Base-by-base conservation (phyloP, 2,329 filamentous ascomycete species). In the Rachicladosporium sp. region DNA sequence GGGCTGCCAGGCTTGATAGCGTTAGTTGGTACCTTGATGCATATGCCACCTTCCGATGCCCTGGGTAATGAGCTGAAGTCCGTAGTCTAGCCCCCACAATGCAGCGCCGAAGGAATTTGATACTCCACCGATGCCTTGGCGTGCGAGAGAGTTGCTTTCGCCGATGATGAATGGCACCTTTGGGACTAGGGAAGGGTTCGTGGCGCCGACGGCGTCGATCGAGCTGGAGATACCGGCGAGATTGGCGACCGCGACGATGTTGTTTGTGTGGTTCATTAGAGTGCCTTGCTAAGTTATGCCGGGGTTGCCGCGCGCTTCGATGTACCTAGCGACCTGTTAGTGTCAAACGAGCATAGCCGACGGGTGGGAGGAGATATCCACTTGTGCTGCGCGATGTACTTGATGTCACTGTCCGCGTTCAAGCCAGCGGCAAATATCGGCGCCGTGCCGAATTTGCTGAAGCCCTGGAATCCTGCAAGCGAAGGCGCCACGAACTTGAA, bases 91-190 rank as follows among this genome's bases (percentile, higher is more conserved):
- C 12, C 65, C 72, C 76, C 76, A 80, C 11, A 80, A 70, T 7
- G 76, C 74, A 7, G 76, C 76, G 29, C 76, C 77, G 53, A 80
- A 80, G 0, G 73, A 65, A 58, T 80, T 76, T 30, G 73, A 78
- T 11, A 80, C 61, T 0, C 75, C 75, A 0, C 75, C 71, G 5
- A 66, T 65, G 41, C 76, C 77, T 59, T 80, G 63, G 54, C 74
- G 72, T 57, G 72, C 78, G 7, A 80, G 66, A 6, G 71, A 76
- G 57, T 80, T 80, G 37, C 68, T 67, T 59, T 80, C 74, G 45
- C 73, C 73, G 1, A 78, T 61, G 45, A 78, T 71, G 45, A 73
- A 73, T 0, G 72, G 70, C 2, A 70, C 45, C 12, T 45, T 34
- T 12, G 53, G n/a, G n/a, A n/a, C n/a, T n/a, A n/a, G n/a, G n/a